phyloP scores from a whole-genome alignment of 345 rosid species.

The Draba incana region DNA sequence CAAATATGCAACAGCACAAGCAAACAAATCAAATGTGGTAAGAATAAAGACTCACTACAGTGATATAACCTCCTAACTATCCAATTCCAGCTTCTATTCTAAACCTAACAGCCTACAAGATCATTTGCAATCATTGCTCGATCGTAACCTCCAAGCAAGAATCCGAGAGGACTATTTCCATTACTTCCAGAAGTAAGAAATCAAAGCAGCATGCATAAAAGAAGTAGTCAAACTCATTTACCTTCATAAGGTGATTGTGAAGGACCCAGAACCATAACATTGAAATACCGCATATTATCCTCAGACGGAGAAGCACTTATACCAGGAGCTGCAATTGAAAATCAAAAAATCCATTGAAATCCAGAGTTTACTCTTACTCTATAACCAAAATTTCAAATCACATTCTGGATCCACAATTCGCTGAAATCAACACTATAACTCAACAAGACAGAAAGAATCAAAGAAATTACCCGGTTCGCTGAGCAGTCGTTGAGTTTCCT shows the following conservation, averaged over 20 bases:
- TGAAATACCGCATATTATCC: slow-evolving; percentile 94
- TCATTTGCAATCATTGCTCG: not conserved
- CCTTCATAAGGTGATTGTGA: slow-evolving; percentile 98
- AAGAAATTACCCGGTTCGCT: slow-evolving; percentile 83
- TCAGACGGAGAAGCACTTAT: slow-evolving; percentile 98
- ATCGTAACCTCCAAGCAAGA: slow-evolving; percentile 5
- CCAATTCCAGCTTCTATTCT: not conserved
- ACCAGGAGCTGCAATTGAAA: slow-evolving; percentile 78
- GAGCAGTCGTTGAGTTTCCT: slow-evolving; percentile 99
- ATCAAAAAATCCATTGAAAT: slow-evolving; percentile 2
- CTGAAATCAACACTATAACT: slow-evolving; percentile 7
- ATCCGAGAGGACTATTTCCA: not conserved
- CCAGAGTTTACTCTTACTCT: not conserved
- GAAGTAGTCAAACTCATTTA: slow-evolving; percentile 25
- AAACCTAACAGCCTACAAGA: slow-evolving; percentile 5
- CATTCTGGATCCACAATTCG: slow-evolving; percentile 16
- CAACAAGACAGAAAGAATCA: not conserved
- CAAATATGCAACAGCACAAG: slow-evolving; percentile 12
- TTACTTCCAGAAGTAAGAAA: slow-evolving; percentile 1
- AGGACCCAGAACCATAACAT: slow-evolving; percentile 98
- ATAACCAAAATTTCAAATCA: slow-evolving; percentile 29
- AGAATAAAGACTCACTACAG: not conserved
- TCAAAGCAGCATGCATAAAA: not conserved
- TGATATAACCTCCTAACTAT: not conserved
- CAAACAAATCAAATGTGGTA: not conserved